phyloP scores from a whole-genome alignment of 225 moss, liverwort and hornwort genomes.

The Rhytidiadelphus loreus region DNA sequence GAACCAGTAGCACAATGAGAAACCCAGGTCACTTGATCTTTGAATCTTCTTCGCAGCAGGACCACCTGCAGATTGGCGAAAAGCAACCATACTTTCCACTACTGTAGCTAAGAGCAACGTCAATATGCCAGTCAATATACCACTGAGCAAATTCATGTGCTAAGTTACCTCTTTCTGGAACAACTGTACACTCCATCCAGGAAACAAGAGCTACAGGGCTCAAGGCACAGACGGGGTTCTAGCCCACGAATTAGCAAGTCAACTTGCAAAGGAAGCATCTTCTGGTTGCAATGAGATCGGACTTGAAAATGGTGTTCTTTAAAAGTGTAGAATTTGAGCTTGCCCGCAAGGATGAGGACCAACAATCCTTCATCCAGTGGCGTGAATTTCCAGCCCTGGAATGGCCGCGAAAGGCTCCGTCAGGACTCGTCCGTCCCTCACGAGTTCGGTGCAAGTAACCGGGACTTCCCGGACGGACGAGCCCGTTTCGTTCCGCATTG shows the following conservation, averaged over 20 bases:
- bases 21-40: background rate
- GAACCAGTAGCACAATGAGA: background rate
- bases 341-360: background rate
- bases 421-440: background rate
- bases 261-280: background rate
- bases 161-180: background rate
- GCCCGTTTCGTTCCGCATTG: background rate
- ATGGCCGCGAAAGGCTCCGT: background rate
- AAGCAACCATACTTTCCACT: background rate
- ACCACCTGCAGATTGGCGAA: background rate
- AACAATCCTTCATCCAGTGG: background rate
- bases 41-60: background rate
- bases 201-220: background rate
- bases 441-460: constrained; percentile 3
- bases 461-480: background rate
- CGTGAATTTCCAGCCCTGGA: background rate
- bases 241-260: background rate
- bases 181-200: background rate
- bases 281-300: background rate
- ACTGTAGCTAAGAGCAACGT: background rate
- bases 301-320: background rate
- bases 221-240: background rate
- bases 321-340: background rate
- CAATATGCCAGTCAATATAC: background rate
- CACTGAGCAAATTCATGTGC: background rate